phyloP scores from a whole-genome alignment of 495 filamentous ascomycete genomes.

The Tricharina praecox region DNA sequence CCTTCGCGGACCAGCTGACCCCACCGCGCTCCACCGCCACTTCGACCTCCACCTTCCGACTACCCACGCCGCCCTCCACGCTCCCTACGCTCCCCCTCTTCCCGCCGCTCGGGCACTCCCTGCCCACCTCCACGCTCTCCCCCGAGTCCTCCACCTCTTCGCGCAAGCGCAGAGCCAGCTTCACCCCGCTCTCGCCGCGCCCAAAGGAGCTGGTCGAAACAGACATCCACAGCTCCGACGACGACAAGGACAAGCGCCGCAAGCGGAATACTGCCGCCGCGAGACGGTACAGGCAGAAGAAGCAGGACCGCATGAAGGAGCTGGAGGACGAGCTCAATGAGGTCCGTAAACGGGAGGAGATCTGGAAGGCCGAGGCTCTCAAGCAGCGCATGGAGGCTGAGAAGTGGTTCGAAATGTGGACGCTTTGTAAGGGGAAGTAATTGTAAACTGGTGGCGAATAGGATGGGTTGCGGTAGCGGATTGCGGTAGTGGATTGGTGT shows the following conservation, averaged over 20 bases:
- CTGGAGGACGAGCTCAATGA: slow-evolving; percentile 1
- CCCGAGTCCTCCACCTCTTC: not conserved
- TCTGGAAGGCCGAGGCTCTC: not conserved
- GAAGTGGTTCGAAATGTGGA: slow-evolving; percentile 5
- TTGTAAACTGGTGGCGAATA: too few relatives aligned
- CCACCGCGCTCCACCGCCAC: not conserved
- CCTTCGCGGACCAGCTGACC: not conserved
- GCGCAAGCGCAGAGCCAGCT: slow-evolving; percentile 1
- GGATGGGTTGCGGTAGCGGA: too few relatives aligned
- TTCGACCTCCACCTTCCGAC: not conserved
- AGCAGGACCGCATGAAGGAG: slow-evolving; percentile 7
- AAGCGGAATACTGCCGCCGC: slow-evolving; percentile 9
- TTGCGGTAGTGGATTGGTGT: too few relatives aligned
- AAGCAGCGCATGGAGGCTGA: slow-evolving; percentile 6
- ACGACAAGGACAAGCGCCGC: slow-evolving; percentile 8
- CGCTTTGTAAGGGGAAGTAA: too few relatives aligned
- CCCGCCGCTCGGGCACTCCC: not conserved
- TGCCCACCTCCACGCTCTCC: not conserved
- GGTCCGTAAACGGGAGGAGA: slow-evolving; percentile 4
- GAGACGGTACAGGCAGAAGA: slow-evolving; percentile 7
- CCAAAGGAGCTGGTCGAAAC: slow-evolving; percentile 3
- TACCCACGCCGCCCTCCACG: not conserved
- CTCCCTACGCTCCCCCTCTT: not conserved
- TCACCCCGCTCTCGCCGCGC: not conserved
- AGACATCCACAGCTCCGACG: slow-evolving; percentile 3